These are phyloP conservation scores for Thinopyrum obtusiflorum DNA, from an alignment of 202 grass and related monocot genomes.

Conservation along the genomic window DNA sequence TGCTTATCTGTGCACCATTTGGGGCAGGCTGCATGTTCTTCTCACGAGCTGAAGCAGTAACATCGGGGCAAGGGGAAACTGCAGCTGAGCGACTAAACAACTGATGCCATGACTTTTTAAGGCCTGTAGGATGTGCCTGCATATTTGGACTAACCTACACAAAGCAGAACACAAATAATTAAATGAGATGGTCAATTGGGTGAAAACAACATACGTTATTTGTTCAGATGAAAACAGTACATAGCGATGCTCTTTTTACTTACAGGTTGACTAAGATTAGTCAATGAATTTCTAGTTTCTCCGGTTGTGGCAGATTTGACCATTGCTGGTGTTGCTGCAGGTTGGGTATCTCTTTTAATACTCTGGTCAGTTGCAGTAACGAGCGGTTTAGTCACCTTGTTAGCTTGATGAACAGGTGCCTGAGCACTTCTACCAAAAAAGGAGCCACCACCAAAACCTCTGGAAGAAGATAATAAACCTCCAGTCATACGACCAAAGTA, in stretches of 20 bases:
- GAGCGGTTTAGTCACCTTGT: constrained; percentile 51
- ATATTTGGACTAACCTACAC: constrained; percentile 63
- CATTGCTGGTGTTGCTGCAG: constrained; percentile 29
- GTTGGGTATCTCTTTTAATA: constrained; percentile 64
- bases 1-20: constrained; percentile 47
- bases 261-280: constrained; percentile 63
- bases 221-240: not conserved
- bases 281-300: constrained; percentile 52
- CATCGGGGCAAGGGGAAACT: constrained; percentile 65
- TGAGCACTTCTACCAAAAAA: constrained; percentile 89
- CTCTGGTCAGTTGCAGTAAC: constrained; percentile 49
- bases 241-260: constrained; percentile 46
- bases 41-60: constrained; percentile 33
- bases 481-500: constrained; percentile 84
- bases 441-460: constrained; percentile 59
- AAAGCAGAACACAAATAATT: constrained; percentile 32
- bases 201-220: constrained; percentile 17
- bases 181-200: constrained; percentile 19
- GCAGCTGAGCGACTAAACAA: constrained; percentile 73
- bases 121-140: constrained; percentile 44
- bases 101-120: constrained; percentile 95
- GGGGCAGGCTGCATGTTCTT: constrained; percentile 44
- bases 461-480: constrained; percentile 69
- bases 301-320: constrained; percentile 46
- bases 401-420: constrained; percentile 36